Evolutionary conservation across 345 rosid genomes (phyloP).

Genomic region (Orychophragmus violaceus): DNA sequence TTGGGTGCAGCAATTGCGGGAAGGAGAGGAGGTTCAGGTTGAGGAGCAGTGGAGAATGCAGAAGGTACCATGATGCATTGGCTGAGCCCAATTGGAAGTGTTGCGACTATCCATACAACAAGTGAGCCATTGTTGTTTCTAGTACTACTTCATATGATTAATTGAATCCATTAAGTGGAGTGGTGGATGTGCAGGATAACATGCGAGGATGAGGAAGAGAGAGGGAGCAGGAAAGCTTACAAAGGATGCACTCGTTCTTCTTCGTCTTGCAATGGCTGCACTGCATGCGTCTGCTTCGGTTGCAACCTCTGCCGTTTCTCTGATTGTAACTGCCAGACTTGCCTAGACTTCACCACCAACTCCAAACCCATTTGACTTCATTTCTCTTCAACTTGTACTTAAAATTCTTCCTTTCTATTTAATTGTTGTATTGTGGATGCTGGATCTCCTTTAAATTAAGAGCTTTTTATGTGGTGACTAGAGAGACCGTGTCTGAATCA

Average conservation of each 20-base stretch:
- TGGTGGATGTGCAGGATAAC: conserved; percentile 37
- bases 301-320: conserved; percentile 80
- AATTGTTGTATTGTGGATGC: background rate
- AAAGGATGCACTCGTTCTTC: conserved; percentile 78
- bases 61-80: conserved; percentile 74
- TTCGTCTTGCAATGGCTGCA: conserved; percentile 87
- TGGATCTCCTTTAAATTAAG: background rate
- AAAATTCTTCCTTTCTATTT: background rate
- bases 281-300: conserved; percentile 96
- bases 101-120: conserved; percentile 62
- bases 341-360: conserved; percentile 66
- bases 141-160: background rate
- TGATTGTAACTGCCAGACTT: conserved; percentile 90
- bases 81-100: conserved; percentile 73
- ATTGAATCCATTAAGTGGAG: background rate
- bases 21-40: conserved; percentile 83
- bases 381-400: background rate
- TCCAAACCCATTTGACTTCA: background rate
- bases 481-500: background rate
- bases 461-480: background rate
- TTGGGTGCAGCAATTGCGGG: conserved; percentile 60
- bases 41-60: conserved; percentile 71
- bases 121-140: conserved; percentile 32
- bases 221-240: conserved; percentile 79
- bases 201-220: conserved; percentile 62